Evolutionary conservation across 768 basidiomycete genomes (phyloP), one percentile per base, ranked within the genome.

Genomic region (Sarcomyxa edulis): DNA sequence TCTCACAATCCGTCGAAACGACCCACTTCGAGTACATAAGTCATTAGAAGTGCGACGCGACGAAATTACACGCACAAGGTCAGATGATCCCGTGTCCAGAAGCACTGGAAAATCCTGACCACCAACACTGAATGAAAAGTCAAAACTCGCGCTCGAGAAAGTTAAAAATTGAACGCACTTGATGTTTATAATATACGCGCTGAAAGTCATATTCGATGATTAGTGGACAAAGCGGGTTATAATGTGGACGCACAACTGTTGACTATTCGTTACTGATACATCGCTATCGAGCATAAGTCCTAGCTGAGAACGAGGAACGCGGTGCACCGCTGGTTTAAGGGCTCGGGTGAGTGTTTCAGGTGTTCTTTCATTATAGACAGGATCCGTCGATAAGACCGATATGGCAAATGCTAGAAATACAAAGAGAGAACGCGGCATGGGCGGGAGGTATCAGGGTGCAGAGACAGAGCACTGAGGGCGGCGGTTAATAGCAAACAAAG

Each of bases 61-160:
- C 4, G 35, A 16, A 39, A 16, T 36, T 35, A 5, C 23, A 49
- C 62, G 32, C 46, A 74, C 75, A 46, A 79, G 48, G 50, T 78
- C 77, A 1, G 78, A 68, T 3, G 76, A 79, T 33, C 76, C 77
- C 6, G 77, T 78, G 49, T 78, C 76, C 20, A 76, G 55, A 4
- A 73, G 64, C 15, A 69, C 58, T 50, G 60, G 58, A 40, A 77
- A 66, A 27, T 55, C 43, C 49, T 71, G 68, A 3, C 58, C 61
- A 32, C 68, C 69, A 31, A 72, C 54, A 23, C 68, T 48, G 33
- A 44, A 38, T 39, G 28, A 24, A 19, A 31, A 19, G 29, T 41
- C 22, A 32, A 19, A 19, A 28, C 30, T 26, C 12, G 20, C 12
- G n/a, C 18, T 7, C 20, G 26, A 39, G 6, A 39, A 19, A 18